Evolutionary conservation across 2,329 filamentous ascomycete genomes (phyloP), one percentile per base, ranked within the genome.

Genomic region (Periglandula ipomoeae): DNA sequence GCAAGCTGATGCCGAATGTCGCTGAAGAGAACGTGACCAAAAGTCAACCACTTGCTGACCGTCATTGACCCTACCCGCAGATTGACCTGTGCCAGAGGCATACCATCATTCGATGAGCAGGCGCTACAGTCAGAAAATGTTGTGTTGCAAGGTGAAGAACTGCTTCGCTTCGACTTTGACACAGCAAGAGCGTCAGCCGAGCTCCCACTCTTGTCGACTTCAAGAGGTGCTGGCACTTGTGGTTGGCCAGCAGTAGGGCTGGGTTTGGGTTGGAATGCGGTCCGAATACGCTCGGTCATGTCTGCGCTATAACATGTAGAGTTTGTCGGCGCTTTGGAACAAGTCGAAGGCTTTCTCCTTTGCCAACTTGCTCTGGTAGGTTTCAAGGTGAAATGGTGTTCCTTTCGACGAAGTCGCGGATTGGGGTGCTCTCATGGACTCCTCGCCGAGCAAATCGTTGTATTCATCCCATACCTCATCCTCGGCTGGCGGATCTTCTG

Each of bases 391-490:
- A 58, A 82, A 78, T 20, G 81, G 73, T 48, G 72, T 61, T 0
- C 76, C 76, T 23, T 72, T 70, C 1, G 81, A 82, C 1, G 78
- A 81, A 1, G 73, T 75, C 5, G 74, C 69, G 1, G 79, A 81
- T 1, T 68, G 66, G 2, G 74, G 73, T 1, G 66, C 66, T 53
- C 70, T 69, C 27, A 59, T 50, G 1, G 62, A 61, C 9, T 73
- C 75, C 10, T 87, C 83, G 46, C 87, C 86, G 47, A 96, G 78
- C 11, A 96, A 70, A 58, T 96, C 91, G 55, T 97, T 84, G 61
- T 94, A 96, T 65, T 95, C 91, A 46, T 90, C 84, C 91, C 91
- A 97, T 2, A 95, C 78, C 61, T 96, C 91, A 58, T 96, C 91
- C 55, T 94, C 87, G 1, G 71, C 80, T 4, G 84, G 74, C 0